These are phyloP conservation scores for Phytophthora palmivora DNA, from an alignment of 352 stramenopile genomes.

Conservation along the genomic window DNA sequence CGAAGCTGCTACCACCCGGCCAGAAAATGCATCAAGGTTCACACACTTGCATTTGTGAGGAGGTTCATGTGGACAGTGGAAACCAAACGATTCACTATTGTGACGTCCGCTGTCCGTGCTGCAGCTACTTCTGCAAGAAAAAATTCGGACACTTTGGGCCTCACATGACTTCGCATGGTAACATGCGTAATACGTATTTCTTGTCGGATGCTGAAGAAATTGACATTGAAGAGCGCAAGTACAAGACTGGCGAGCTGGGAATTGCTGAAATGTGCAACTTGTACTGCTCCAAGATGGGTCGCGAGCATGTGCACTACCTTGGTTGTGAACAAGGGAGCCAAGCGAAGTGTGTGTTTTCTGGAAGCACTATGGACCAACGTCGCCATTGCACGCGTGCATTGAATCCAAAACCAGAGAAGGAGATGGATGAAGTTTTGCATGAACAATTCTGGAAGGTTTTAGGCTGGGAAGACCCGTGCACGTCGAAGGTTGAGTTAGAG, in stretches of 20 bases:
- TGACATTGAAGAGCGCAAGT: constrained; percentile 79
- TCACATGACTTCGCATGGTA: constrained; percentile 77
- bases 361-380: constrained; percentile 58
- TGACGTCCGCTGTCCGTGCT: constrained; percentile 71
- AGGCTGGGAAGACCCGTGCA: constrained; percentile 77
- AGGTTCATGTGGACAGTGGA: constrained; percentile 17
- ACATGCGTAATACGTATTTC: constrained; percentile 86
- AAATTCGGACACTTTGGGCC: constrained; percentile 54
- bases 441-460: constrained; percentile 81
- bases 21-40: constrained; percentile 52
- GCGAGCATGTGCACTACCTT: constrained; percentile 78
- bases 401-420: constrained; percentile 56
- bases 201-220: constrained; percentile 62
- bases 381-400: constrained; percentile 68
- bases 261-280: constrained; percentile 85
- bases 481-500: constrained; percentile 58
- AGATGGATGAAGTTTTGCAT: constrained; percentile 78
- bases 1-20: constrained; percentile 38
- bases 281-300: constrained; percentile 84
- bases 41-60: constrained; percentile 54
- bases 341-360: constrained; percentile 58
- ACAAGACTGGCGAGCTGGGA: constrained; percentile 64
- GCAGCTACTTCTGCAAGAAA: constrained; percentile 82
- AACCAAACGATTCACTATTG: constrained; percentile 66
- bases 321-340: constrained; percentile 55